A percentile compares a stretch with the other conserved stretches of the same genome.
Evolutionary conservation across 2,329 filamentous ascomycete genomes (phyloP).

Genomic region (Trichoderma sp.): DNA sequence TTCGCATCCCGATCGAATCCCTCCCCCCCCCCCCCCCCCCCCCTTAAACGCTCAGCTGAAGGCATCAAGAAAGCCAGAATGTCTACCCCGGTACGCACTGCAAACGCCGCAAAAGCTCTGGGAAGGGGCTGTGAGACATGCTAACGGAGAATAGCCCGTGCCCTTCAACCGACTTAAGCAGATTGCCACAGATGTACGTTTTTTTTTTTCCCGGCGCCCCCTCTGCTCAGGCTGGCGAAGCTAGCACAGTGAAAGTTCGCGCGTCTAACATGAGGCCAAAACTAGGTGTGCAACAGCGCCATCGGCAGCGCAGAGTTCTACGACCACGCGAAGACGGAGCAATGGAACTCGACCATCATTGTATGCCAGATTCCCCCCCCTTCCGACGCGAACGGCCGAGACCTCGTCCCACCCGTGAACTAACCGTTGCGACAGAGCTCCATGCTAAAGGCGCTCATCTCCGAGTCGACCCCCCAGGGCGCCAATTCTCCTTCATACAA

Average conservation of each 20-base stretch:
- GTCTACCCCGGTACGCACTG: conserved; percentile 37
- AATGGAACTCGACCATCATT: conserved; percentile 93
- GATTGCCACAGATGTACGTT: conserved; percentile 76
- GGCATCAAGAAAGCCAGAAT: conserved; percentile 30
- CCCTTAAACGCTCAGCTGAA: conserved; percentile 1
- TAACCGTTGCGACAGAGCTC: conserved; percentile 54
- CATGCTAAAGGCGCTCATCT: conserved; percentile 74
- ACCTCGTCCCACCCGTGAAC: neutral
- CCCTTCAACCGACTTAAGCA: conserved; percentile 74
- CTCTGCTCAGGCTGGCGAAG: neutral
- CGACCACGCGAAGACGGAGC: conserved; percentile 77
- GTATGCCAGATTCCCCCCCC: conserved; percentile 48
- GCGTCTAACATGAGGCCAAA: neutral
- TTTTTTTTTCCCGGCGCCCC: neutral
- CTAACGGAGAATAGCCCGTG: conserved; percentile 59
- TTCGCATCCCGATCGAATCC: neutral
- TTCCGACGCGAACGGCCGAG: conserved; percentile 16
- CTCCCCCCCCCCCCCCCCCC: neutral
- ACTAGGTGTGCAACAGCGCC: conserved; percentile 76
- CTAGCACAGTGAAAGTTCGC: neutral
- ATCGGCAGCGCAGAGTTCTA: conserved; percentile 75
- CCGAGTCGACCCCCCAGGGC: conserved; percentile 62
- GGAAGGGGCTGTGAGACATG: conserved; percentile 15
- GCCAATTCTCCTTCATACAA: conserved; percentile 69
- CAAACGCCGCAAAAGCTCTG: neutral